Evolutionary conservation across 176 grass and related monocot species (phyloP).

Genomic region (Oryza australiensis): DNA sequence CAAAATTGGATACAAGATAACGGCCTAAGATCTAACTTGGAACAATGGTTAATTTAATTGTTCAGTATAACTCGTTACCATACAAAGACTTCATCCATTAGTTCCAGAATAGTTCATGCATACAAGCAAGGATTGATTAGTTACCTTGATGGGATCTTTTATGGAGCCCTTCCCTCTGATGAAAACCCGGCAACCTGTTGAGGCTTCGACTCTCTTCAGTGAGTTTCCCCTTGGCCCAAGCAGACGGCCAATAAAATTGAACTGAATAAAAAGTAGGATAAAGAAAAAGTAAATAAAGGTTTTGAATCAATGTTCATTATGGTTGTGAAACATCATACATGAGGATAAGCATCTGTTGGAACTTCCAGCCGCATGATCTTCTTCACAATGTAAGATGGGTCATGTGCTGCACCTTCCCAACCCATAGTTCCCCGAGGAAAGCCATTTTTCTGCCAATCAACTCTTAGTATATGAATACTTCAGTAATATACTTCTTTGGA

Average conservation of each 20-base stretch:
- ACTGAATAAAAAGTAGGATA: slow-evolving; percentile 39
- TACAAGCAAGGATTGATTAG: slow-evolving; percentile 16
- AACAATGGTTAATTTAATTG: background rate
- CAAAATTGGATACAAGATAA: background rate
- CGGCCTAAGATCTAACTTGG: background rate
- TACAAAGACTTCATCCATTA: background rate
- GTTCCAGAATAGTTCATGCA: background rate
- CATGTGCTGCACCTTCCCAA: slow-evolving; percentile 56
- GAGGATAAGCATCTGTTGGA: slow-evolving; percentile 66
- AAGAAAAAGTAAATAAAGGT: slow-evolving; percentile 23
- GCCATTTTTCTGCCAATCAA: slow-evolving; percentile 51
- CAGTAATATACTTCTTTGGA: background rate
- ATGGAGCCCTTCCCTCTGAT: slow-evolving; percentile 87
- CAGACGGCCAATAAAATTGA: slow-evolving; percentile 86
- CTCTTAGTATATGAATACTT: background rate
- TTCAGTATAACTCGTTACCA: background rate
- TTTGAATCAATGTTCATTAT: slow-evolving; percentile 18
- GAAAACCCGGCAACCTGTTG: slow-evolving; percentile 78
- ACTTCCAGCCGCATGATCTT: slow-evolving; percentile 70
- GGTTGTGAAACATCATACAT: slow-evolving; percentile 42
- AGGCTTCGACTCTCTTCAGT: slow-evolving; percentile 77
- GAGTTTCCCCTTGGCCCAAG: slow-evolving; percentile 82
- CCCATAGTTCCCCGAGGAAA: slow-evolving; percentile 60
- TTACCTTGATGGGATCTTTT: slow-evolving; percentile 78
- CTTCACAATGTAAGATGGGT: slow-evolving; percentile 67